phyloP scores from a whole-genome alignment of 225 moss, liverwort and hornwort species.

The Anthoceros angustus region DNA sequence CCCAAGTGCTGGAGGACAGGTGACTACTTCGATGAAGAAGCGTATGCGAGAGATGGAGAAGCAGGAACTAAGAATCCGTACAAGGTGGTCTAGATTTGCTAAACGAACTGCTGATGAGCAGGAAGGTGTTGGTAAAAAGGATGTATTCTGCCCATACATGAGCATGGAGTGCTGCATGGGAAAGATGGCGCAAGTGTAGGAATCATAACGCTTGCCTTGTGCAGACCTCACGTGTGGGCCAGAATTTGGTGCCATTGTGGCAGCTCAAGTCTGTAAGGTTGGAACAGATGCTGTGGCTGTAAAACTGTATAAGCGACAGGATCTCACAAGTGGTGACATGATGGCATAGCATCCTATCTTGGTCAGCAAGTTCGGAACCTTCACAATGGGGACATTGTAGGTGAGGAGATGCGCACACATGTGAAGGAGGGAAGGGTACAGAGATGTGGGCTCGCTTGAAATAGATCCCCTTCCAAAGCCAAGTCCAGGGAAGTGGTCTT shows the following conservation, averaged over 20 bases:
- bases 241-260: neutral
- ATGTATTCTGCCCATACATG: neutral
- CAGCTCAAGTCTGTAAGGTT: neutral
- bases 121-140: neutral
- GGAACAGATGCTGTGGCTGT: neutral
- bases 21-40: neutral
- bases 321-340: constrained; percentile 39
- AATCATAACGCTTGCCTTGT: no score
- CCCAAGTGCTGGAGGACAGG: neutral
- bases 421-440: constrained; percentile 9
- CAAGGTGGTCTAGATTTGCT: neutral
- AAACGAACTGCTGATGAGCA: neutral
- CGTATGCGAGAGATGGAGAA: neutral
- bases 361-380: constrained; percentile 53
- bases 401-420: constrained; percentile 3
- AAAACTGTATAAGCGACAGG: neutral
- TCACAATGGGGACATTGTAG: constrained; percentile 20
- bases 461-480: neutral
- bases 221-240: no score
- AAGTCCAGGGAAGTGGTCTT: constrained; percentile 6
- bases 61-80: neutral
- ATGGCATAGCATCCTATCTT: constrained; percentile 46
- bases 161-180: neutral
- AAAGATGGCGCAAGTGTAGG: neutral
- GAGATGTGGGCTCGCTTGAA: neutral